A percentile compares a stretch with the other conserved stretches of the same genome.
Evolutionary conservation across 345 rosid genomes (phyloP).

Genomic region (Anacardium occidentale): DNA sequence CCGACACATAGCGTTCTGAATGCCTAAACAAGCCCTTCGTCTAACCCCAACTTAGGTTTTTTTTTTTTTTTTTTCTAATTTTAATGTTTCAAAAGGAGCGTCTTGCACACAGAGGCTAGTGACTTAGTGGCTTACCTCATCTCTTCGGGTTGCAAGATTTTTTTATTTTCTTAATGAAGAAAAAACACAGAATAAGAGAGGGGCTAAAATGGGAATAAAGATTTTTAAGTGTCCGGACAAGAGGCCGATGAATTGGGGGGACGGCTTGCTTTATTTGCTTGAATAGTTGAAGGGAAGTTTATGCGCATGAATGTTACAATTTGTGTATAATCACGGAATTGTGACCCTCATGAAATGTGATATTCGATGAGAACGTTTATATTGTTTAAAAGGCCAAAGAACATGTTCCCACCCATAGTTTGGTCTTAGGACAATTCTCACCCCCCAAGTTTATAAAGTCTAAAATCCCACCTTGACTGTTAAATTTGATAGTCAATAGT

Average conservation of each 20-base stretch:
- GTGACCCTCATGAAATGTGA: not conserved
- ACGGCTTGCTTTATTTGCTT: constrained; percentile 8
- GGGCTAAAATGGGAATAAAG: not conserved
- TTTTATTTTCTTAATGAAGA: constrained; percentile 16
- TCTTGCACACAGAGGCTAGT: not conserved
- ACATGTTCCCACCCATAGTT: too few species aligned
- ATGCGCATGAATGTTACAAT: constrained; percentile 13
- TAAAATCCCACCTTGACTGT: too few species aligned
- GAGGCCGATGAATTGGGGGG: constrained; percentile 28
- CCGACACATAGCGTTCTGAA: constrained; percentile 23
- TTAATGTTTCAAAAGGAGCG: not conserved
- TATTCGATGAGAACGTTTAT: not conserved
- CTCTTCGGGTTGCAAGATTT: not conserved
- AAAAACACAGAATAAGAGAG: not conserved
- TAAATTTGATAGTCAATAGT: too few species aligned
- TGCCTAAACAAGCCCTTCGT: constrained; percentile 17
- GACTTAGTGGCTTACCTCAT: constrained; percentile 2
- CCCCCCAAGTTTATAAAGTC: too few species aligned
- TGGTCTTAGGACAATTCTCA: too few species aligned
- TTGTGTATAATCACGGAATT: not conserved
- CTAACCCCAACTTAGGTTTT: constrained; percentile 19
- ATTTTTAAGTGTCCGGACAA: constrained; percentile 11
- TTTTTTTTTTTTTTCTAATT: not conserved
- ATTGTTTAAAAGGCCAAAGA: too few species aligned
- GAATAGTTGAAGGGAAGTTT: not conserved